Base-by-base conservation (phyloP, 345 rosid genomes). In the Eucalyptus regnans region DNA sequence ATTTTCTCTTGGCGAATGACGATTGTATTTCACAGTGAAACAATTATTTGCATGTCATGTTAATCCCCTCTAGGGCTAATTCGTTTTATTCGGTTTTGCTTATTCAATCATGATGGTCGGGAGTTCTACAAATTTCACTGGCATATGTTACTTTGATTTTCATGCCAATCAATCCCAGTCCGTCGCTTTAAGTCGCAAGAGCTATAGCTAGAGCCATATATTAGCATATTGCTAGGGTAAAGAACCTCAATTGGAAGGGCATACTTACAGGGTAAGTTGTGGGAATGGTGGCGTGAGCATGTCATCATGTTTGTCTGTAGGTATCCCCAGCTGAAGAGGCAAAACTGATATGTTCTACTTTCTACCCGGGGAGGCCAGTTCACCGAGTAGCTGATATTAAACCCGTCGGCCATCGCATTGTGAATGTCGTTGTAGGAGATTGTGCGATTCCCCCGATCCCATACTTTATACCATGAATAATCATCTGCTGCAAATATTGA, bases 241-340 rank as follows among this genome's bases (percentile, higher is more conserved):
- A 64, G 41, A 7, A 64, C 41, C 17, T 7, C 17, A 17, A 64
- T 14, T 14, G 37, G 76, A n/a, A n/a, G n/a, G 76, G 12, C 44
- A 18, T 68, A 17, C 80, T 68, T 68, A 68, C 43, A 16, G 54
- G 52, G 18, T 50, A 50, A 50, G 1, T 50, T 17, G 17, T 0
- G 1, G 22, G 17, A 0, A 1, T 0, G 1, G 80, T 4, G 31
- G 23, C 0, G 0, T 31, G 0, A 8, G 80, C 80, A 68, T n/a
- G 2, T 50, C 52, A 0, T 5, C 52, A 4, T 8, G 31, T 2
- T 8, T 44, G 12, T 4, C n/a, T n/a, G n/a, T 8, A 2, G 43
- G 44, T 31, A 68, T 33, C 2, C 4, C 6, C 33, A 17, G 43
- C 80, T 7, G 8, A 68, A 31, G 80, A 68, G 33, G 80, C 80